Evolutionary conservation across 1,139 yeast genomes (phyloP).

Genomic region (Candida glucosophila): DNA sequence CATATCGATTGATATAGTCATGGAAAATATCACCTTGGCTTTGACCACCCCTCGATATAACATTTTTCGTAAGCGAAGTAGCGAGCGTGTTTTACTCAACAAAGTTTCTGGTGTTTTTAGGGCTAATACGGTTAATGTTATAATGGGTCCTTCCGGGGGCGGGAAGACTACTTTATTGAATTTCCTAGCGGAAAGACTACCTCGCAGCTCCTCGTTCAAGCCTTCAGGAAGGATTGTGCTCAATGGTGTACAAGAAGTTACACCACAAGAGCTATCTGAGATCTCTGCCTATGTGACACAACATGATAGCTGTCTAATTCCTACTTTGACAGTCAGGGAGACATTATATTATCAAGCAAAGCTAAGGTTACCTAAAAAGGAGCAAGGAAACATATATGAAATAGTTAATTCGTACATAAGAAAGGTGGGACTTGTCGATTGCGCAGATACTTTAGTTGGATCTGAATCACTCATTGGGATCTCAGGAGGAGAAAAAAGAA

Average conservation of each 20-base stretch:
- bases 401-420: conserved; percentile 48
- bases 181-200: conserved; percentile 55
- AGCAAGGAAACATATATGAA: conserved; percentile 20
- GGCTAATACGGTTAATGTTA: conserved; percentile 63
- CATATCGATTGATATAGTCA: conserved; percentile 10
- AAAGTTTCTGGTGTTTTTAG: conserved; percentile 49
- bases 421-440: conserved; percentile 65
- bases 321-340: conserved; percentile 69
- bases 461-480: conserved; percentile 66
- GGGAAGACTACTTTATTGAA: conserved; percentile 76
- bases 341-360: conserved; percentile 67
- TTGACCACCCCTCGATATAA: too few species aligned
- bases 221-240: conserved; percentile 16
- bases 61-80: conserved; percentile 3
- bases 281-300: conserved; percentile 71
- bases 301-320: conserved; percentile 64
- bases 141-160: conserved; percentile 86
- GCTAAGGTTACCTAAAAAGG: conserved; percentile 42
- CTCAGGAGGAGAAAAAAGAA: conserved; percentile 80
- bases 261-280: conserved; percentile 35
- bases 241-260: conserved; percentile 23
- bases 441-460: conserved; percentile 73
- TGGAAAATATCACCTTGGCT: conserved; percentile 1
- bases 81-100: conserved; percentile 20
- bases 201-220: conserved; percentile 18